These are phyloP conservation scores for Trebouxia sp. DNA, from an alignment of 139 green algal genomes.

Conservation along the genomic window DNA sequence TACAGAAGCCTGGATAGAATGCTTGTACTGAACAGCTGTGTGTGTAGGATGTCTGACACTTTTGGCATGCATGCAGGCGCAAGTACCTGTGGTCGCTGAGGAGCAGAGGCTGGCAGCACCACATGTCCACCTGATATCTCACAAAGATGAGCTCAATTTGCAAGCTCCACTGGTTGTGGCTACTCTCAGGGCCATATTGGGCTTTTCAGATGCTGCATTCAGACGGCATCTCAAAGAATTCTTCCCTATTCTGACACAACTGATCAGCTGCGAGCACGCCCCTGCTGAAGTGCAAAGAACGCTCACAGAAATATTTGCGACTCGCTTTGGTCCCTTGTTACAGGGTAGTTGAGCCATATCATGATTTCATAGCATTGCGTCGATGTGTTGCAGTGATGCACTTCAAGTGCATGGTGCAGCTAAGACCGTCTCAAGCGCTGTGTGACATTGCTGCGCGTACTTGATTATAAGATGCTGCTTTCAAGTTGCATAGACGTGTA, in stretches of 20 bases:
- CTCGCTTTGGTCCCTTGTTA: conserved; percentile 70
- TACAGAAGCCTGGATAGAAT: not conserved
- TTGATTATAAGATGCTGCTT: too few species aligned
- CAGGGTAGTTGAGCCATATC: not conserved
- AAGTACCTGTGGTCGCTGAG: not conserved
- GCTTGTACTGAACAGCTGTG: not conserved
- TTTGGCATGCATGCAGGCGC: not conserved
- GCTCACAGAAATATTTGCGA: conserved; percentile 82
- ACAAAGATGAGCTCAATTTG: conserved; percentile 61
- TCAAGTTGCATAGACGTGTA: too few species aligned
- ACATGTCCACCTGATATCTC: conserved; percentile 42
- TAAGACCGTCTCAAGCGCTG: too few species aligned
- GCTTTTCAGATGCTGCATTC: conserved; percentile 70
- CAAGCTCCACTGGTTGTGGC: conserved; percentile 72
- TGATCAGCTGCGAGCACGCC: conserved; percentile 83
- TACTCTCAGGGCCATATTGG: conserved; percentile 67
- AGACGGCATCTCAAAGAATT: conserved; percentile 69
- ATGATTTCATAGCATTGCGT: too few species aligned
- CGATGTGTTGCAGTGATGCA: too few species aligned
- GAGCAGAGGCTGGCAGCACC: conserved; percentile 9
- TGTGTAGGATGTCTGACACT: not conserved
- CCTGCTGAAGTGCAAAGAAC: conserved; percentile 83
- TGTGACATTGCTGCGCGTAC: too few species aligned
- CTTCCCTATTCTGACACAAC: conserved; percentile 84
- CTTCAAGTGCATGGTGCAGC: too few species aligned